A percentile compares a stretch with the other conserved stretches of the same genome.
Evolutionary conservation across 805 yeast species (phyloP).

Genomic region (Wickerhamiella occidentalis): DNA sequence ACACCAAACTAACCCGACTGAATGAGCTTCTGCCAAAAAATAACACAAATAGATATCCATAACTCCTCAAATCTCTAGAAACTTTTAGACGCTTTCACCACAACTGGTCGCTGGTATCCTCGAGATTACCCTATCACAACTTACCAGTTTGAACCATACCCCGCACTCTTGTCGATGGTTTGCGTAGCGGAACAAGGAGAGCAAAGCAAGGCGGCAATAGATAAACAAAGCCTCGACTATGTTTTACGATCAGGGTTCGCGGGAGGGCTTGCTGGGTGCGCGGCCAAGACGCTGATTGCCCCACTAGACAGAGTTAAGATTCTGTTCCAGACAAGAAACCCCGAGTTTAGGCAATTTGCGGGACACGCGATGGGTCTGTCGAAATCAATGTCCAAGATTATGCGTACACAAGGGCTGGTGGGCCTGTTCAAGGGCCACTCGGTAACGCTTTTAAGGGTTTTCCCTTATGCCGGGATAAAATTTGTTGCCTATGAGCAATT

Average conservation of each 20-base stretch:
- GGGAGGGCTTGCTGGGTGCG: slow-evolving; percentile 90
- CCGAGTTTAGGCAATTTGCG: slow-evolving; percentile 66
- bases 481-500: slow-evolving; percentile 94
- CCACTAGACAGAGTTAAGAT: slow-evolving; percentile 93
- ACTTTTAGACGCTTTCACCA: background rate
- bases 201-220: slow-evolving; percentile 27
- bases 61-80: background rate
- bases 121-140: slow-evolving; percentile 7
- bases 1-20: no score
- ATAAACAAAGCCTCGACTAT: slow-evolving; percentile 66
- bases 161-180: background rate
- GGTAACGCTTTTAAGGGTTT: slow-evolving; percentile 78
- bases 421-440: slow-evolving; percentile 95
- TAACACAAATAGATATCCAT: no score
- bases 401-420: slow-evolving; percentile 50
- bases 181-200: background rate
- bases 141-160: slow-evolving; percentile 1
- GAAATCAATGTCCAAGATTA: slow-evolving; percentile 58
- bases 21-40: no score
- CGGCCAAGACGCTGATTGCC: slow-evolving; percentile 92
- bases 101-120: background rate
- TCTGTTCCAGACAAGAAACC: slow-evolving; percentile 87
- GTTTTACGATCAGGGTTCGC: slow-evolving; percentile 77
- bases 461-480: slow-evolving; percentile 95
- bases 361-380: slow-evolving; percentile 71